These are phyloP conservation scores for Cytospora piceicola DNA, from an alignment of 2,329 filamentous ascomycete species.

Conservation along the genomic window DNA sequence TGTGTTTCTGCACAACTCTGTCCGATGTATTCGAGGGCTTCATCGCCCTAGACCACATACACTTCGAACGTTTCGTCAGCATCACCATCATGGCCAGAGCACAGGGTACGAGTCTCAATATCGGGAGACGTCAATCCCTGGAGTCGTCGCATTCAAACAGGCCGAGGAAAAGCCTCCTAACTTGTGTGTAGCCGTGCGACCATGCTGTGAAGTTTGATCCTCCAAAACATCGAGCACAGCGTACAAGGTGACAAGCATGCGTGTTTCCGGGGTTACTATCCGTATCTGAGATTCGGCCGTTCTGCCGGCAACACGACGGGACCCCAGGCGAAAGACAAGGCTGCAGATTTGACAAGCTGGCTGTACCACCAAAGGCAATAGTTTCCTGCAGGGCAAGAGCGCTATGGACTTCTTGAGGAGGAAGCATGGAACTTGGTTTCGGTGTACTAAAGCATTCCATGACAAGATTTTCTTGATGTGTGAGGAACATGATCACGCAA, in stretches of 20 bases:
- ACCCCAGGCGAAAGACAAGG: background rate
- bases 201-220: no score
- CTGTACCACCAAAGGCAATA: slow-evolving; percentile 2
- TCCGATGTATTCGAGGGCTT: background rate
- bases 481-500: background rate
- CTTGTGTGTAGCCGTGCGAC: no score
- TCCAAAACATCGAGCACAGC: no score
- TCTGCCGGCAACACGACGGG: background rate
- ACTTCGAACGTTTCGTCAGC: background rate
- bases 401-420: background rate
- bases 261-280: background rate
- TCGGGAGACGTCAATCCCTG: background rate
- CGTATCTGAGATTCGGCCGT: background rate
- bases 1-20: no score
- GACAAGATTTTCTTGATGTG: no score
- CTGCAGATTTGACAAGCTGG: slow-evolving; percentile 15
- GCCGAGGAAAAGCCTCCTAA: no score
- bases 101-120: background rate
- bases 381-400: background rate
- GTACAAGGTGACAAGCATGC: background rate
- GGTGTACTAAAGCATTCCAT: background rate
- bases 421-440: background rate
- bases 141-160: no score
- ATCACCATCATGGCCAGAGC: background rate
- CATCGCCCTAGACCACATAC: background rate